phyloP scores from a whole-genome alignment of 441 rosid species.

The Euphorbia corollata region DNA sequence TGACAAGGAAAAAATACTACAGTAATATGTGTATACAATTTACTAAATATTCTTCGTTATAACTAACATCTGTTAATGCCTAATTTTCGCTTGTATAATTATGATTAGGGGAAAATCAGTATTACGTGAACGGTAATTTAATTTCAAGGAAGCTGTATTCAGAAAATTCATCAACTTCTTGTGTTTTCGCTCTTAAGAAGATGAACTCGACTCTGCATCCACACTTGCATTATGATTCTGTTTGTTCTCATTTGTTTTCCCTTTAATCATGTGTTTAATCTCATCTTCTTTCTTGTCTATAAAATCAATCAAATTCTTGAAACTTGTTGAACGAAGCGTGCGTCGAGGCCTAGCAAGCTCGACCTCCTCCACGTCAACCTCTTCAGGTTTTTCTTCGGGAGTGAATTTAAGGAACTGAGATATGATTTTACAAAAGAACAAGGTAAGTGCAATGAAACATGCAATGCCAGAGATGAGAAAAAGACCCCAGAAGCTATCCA shows the following conservation, averaged over 20 bases:
- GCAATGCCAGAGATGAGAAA: conserved; percentile 70
- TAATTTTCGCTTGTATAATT: not conserved
- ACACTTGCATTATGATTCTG: conserved; percentile 31
- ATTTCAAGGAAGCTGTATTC: not conserved
- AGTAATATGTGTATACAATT: not conserved
- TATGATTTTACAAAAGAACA: conserved; percentile 47
- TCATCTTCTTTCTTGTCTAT: conserved; percentile 67
- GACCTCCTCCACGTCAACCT: conserved; percentile 37
- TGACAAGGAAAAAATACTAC: not conserved
- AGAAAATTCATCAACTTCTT: not conserved
- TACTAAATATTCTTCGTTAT: not conserved
- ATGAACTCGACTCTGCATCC: conserved; percentile 29
- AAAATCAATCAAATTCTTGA: conserved; percentile 53
- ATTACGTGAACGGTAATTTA: not conserved
- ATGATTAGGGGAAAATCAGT: not conserved
- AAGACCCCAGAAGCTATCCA: conserved; percentile 82
- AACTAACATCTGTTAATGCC: not conserved
- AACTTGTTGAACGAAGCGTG: conserved; percentile 35
- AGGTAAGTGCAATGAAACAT: conserved; percentile 45
- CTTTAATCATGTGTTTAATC: conserved; percentile 51
- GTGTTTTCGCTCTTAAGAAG: conserved; percentile 8
- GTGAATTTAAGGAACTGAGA: conserved; percentile 52
- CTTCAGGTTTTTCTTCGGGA: conserved; percentile 35
- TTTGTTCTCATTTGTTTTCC: conserved; percentile 39
- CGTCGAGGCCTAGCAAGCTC: conserved; percentile 42